Evolutionary conservation across 2,329 filamentous ascomycete genomes (phyloP), one percentile per base, ranked within the genome.

Genomic region (Blastomyces percursus): DNA sequence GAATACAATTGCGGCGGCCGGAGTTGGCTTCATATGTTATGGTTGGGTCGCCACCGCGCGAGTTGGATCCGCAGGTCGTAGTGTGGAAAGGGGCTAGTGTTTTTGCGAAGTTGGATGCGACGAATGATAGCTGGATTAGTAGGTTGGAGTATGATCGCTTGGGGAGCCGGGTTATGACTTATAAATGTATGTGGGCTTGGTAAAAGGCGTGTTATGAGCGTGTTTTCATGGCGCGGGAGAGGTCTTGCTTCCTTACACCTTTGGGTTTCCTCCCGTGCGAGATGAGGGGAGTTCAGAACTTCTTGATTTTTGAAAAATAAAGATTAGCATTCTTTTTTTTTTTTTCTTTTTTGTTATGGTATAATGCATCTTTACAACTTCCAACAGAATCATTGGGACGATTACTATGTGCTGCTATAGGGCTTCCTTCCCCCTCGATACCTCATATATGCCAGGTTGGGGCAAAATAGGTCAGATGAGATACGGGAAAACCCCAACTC

Each of bases 61-160:
- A 99, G 69, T 88, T 99, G 79, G 94, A 99, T 76, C 91, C 94
- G 64, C 91, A 96, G 76, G 92, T 97, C n/a, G 89, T 97, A 61
- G 87, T 88, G 9, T 99, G 94, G 94, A 99, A 99, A 81, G 94
- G 94, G 3, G 94, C 90, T 0, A 96, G 91, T 72, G 92, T 99
- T 19, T 99, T 96, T 79, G 92, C 91, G 2, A 91, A 96, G 77
- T 78, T 97, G 68, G 84, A 86, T 64, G 80, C 79, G 55, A 92
- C 91, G 19, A 97, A 97, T 76, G 94, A 99, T 74, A 94, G 89
- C 70, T 99, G 94, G 94, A 90, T 97, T 71, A 88, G 87, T 16
- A 84, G 85, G 56, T 81, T 88, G 69, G 93, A 97, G 80, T 96
- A 93, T 76, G 91, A 96, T 77, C 84, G 90, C 64, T 74, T 96